Percentiles rank a stretch among this genome's conserved stretches.
Conservation (phyloP, 441 rosid species). For the Jatropha multifida region DNA sequence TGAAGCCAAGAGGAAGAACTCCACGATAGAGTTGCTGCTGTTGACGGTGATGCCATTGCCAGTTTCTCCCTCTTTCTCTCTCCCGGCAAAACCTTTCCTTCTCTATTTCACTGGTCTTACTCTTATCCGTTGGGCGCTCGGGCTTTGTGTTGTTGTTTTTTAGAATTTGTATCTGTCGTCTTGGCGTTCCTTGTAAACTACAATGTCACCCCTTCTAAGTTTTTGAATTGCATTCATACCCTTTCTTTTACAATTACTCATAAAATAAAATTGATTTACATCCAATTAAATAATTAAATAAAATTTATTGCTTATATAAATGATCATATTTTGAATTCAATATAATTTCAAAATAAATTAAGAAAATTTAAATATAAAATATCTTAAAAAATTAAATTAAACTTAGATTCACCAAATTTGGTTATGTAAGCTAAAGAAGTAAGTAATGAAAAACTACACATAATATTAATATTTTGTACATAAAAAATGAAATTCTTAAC, state of each 20-base stretch:
- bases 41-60: slow-evolving; percentile 48
- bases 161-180: neutral
- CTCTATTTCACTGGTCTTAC: slow-evolving; percentile 7
- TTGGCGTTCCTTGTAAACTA: neutral
- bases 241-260: neutral
- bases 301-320: too few relatives aligned
- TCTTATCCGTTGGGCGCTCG: slow-evolving; percentile 8
- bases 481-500: too few relatives aligned
- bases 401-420: too few relatives aligned
- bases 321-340: too few relatives aligned
- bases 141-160: neutral
- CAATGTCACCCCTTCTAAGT: neutral
- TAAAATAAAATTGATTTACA: too few relatives aligned
- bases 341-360: too few relatives aligned
- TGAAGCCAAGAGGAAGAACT: slow-evolving; percentile 48
- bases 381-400: too few relatives aligned
- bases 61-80: neutral
- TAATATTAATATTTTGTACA: too few relatives aligned
- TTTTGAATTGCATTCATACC: neutral
- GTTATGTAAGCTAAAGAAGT: too few relatives aligned
- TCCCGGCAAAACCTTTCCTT: neutral
- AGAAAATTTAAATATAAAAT: too few relatives aligned
- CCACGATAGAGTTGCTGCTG: slow-evolving; percentile 62
- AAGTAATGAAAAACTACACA: too few relatives aligned
- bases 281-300: too few relatives aligned